Evolutionary conservation across 106 monocot genomes (phyloP), one percentile per base, ranked within the genome.

Genomic region (Apostasia shenzhenica): DNA sequence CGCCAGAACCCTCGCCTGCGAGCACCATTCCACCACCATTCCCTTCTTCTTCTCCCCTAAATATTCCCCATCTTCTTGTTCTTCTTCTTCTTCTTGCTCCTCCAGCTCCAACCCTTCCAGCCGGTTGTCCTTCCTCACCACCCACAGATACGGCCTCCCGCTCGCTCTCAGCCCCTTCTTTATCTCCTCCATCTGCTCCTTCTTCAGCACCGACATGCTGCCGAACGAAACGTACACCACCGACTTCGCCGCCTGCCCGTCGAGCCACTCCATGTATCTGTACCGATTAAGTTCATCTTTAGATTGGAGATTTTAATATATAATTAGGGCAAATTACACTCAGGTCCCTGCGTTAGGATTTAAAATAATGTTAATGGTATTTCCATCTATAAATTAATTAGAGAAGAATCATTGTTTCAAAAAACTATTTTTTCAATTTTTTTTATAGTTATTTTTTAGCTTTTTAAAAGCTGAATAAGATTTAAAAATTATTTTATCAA

Each of bases 261-360:
- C 72, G 43, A 76, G 55, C 81, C 81, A 81, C 8, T 56, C 61
- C 81, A 67, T 67, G 71, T 72, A 81, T n/a, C n/a, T 38, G 8
- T 50, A 54, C 49, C 11, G 40, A 50, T 69, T 64, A 3, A n/a
- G 42, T 9, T 56, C 13, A 7, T 53, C 26, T 26, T 26, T 26
- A 26, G 26, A 26, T 26, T 26, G 26, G 26, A 26, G 26, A 26
- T 26, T 26, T 26, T 26, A 26, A 26, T 26, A 26, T 26, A 26
- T 26, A 26, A 26, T 26, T 26, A 26, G 26, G 26, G 26, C 26
- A 26, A 26, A 26, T 26, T 26, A 57, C 13, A 69, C 44, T 26
- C 63, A 49, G 45, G 47, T 55, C 14, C 6, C 45, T 9, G 8
- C 42, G 4, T 11, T 49, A 2, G 65, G 2, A 57, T 4, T 58